Base-by-base conservation (phyloP, 441 rosid genomes). In the Bruguiera hainesii region DNA sequence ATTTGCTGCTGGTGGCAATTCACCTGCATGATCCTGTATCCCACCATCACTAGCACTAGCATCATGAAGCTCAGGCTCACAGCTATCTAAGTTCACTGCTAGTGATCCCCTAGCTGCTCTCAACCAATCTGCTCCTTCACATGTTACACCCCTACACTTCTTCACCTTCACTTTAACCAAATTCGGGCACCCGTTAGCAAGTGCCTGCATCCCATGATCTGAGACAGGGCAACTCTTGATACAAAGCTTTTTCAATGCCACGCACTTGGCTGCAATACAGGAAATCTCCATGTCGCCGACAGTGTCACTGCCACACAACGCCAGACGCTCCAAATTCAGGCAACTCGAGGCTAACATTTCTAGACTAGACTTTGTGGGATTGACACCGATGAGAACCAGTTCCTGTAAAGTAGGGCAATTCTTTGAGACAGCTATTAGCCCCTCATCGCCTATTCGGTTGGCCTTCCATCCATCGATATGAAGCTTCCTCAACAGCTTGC, bases 151-250 rank as follows among this genome's bases (percentile, higher is more conserved):
- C 79, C 86, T 79, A 71, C 95, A 88, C 66, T 88, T 90, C 84
- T 85, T 90, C 75, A 90, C 85, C 82, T 88, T 90, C 70, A 88
- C 89, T 76, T 90, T 87, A 7, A 90, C 81, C 84, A 87, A 77
- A 73, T 85, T 90, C 0, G 93, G 97, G 75, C 92, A 88, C 65
- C 95, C 93, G 23, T 31, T 58, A 5, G 81, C 95, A 20, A 90
- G 78, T 0, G 93, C 89, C 76, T 88, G 87, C 85, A 90, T 78
- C 28, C 90, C 92, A 9, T 68, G 73, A 63, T 89, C 79, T 0
- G 96, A 82, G 18, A 87, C 75, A 0, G 89, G 87, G 57, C 92
- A 85, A 23, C 80, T 85, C 79, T 89, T 89, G 64, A 89, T 87
- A 29, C 93, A 91, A 21, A 85, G 87, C 79, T 87, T 87, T 81